Evolutionary conservation across 495 filamentous ascomycete species (phyloP).

Genomic region (Xylaria cubensis): DNA sequence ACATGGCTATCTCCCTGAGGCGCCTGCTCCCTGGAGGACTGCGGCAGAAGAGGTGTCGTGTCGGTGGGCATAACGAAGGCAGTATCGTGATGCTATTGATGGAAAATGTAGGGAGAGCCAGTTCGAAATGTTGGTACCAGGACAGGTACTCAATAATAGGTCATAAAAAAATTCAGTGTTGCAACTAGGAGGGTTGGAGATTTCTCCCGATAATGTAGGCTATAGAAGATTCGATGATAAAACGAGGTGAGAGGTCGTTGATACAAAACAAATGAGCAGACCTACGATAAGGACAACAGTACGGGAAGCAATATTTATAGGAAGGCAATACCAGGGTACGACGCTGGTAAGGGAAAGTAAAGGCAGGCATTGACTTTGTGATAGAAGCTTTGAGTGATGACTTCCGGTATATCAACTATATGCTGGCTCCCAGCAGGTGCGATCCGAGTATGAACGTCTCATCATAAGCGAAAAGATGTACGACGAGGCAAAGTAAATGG

Average conservation of each 20-base stretch:
- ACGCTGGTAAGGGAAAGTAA: conserved; percentile 2
- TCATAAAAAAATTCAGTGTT: conserved; percentile 21
- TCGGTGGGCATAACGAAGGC: conserved; percentile 36
- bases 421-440: background rate
- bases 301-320: background rate
- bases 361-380: background rate
- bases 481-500: background rate
- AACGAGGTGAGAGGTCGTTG: background rate
- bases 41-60: conserved; percentile 49
- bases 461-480: background rate
- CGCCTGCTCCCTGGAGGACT: conserved; percentile 32
- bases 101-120: conserved; percentile 15
- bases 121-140: background rate
- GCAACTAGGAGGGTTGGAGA: background rate
- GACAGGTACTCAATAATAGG: conserved; percentile 30
- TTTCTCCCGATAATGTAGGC: background rate
- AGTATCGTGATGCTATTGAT: conserved; percentile 5
- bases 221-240: background rate
- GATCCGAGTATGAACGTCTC: background rate
- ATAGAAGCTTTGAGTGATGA: background rate
- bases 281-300: background rate
- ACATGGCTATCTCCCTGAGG: conserved; percentile 43
- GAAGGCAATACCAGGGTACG: background rate
- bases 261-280: background rate
- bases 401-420: background rate